phyloP scores from a whole-genome alignment of 2,329 filamentous ascomycete species.

The Sporothrix euskadiensis region DNA sequence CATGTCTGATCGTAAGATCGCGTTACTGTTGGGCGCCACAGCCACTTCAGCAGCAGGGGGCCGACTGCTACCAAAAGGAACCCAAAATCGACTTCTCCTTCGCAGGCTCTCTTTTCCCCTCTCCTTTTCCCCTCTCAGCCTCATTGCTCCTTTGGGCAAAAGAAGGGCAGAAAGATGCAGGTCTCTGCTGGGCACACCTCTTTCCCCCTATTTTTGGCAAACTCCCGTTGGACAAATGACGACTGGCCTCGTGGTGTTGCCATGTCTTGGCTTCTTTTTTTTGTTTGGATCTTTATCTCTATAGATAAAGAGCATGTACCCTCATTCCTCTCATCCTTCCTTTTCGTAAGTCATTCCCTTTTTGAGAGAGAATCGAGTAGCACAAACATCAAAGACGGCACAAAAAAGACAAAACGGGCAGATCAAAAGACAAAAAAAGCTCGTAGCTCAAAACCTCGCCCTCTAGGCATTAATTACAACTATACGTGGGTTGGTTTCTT shows the following conservation, averaged over 20 bases:
- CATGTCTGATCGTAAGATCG: not conserved
- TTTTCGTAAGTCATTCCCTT: not conserved
- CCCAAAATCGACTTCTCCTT: not conserved
- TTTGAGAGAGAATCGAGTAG: not conserved
- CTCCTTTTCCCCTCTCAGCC: not conserved
- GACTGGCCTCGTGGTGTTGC: not conserved
- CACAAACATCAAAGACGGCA: not conserved
- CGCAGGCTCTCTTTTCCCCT: not conserved
- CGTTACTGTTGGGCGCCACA: not conserved
- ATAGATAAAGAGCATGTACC: not conserved
- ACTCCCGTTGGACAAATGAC: not conserved
- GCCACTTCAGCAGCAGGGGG: not conserved
- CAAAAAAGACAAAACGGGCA: constrained; percentile 2
- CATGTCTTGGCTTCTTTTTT: not conserved
- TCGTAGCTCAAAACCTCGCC: not conserved
- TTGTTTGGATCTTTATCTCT: not conserved
- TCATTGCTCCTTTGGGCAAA: not conserved
- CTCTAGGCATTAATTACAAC: constrained; percentile 29
- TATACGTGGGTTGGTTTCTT: constrained; percentile 17
- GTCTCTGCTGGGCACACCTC: not conserved
- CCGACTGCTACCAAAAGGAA: not conserved
- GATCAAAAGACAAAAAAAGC: not conserved
- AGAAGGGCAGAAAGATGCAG: not conserved
- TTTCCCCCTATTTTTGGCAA: not conserved
- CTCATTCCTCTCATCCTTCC: not conserved